phyloP scores from a whole-genome alignment of 352 stramenopile genomes.

The Phytopythium aichiense region DNA sequence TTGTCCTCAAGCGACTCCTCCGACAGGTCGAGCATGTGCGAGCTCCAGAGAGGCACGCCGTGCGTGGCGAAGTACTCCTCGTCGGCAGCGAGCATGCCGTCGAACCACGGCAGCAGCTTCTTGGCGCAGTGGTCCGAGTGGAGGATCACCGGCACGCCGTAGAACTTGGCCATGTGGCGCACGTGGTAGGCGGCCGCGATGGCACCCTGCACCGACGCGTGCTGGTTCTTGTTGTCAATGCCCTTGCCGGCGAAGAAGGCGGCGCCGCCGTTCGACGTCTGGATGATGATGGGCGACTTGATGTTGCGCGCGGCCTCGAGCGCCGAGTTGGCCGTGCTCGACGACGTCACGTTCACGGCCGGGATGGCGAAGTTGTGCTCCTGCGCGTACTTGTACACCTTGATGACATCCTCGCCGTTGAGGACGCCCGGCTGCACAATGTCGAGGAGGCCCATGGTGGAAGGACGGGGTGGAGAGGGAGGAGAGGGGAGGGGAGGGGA shows the following conservation, averaged over 20 bases:
- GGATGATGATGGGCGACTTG: conserved; percentile 97
- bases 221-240: conserved; percentile 94
- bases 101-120: conserved; percentile 97
- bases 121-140: conserved; percentile 99
- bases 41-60: conserved; percentile 95
- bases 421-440: conserved; percentile 84
- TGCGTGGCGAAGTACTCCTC: conserved; percentile 95
- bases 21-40: conserved; percentile 99
- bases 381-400: conserved; percentile 93
- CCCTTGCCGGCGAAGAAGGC: conserved; percentile 97
- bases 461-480: not conserved
- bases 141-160: conserved; percentile 96
- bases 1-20: conserved; percentile 98
- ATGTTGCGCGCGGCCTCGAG: conserved; percentile 96
- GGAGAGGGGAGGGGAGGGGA: not conserved
- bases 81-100: conserved; percentile 94
- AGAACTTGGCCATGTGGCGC: conserved; percentile 94
- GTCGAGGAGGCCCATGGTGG: conserved; percentile 77
- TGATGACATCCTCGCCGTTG: conserved; percentile 84
- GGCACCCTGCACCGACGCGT: conserved; percentile 57
- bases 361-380: conserved; percentile 96
- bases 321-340: conserved; percentile 94
- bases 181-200: conserved; percentile 95
- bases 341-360: conserved; percentile 96
- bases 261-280: conserved; percentile 97